These are phyloP conservation scores for bread wheat (Triticum aestivum) DNA, from an alignment of 176 grass and related monocot genomes.

Conservation along the genomic window IWGSC_CS_RefSeq_v2.1 NC_057800.1:354453593-354454092, in stretches of 20 bases:
- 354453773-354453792: conserved; percentile 96
- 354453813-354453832: conserved; percentile 98
- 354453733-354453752: conserved; percentile 45
- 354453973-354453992: conserved; percentile 48
- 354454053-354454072: conserved; percentile 46
- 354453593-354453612: conserved; percentile 12
- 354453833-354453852: conserved; percentile 60
- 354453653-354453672: neutral
- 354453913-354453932: conserved; percentile 99
- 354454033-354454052: neutral
- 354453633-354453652: neutral
- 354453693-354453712: neutral
- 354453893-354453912: conserved; percentile 37
- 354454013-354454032: neutral
- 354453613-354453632: neutral
- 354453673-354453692: conserved; percentile 5
- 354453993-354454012: neutral
- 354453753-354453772: conserved; percentile 94
- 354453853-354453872: conserved; percentile 25
- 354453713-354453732: conserved; percentile 11
- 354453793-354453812: conserved; percentile 98
- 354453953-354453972: conserved; percentile 95
- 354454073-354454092: conserved; percentile 92
- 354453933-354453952: conserved; percentile 99
- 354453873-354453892: conserved; percentile 11